Percentiles rank a stretch among this genome's conserved stretches.
Evolutionary conservation across 116 monocot species (phyloP).

Genomic region (Trichopus zeylanicus): DNA sequence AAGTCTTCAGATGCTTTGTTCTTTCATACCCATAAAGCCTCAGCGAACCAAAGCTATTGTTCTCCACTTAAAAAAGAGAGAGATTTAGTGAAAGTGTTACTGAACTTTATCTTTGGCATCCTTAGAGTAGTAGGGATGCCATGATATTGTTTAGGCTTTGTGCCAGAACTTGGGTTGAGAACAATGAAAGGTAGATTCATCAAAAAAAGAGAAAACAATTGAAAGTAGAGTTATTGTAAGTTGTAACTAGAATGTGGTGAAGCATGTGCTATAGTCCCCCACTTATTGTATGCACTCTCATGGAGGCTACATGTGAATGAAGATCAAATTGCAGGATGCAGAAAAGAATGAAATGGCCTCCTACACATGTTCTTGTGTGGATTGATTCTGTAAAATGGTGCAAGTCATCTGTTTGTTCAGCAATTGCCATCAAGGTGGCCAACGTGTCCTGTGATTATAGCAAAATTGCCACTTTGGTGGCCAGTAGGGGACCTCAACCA

Average conservation of each 20-base stretch:
- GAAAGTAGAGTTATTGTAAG: neutral
- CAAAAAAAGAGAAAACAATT: neutral
- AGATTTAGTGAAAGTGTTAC: too few relatives aligned
- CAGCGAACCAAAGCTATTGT: too few relatives aligned
- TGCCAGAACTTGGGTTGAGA: too few relatives aligned
- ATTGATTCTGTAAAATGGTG: neutral
- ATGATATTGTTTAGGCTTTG: too few relatives aligned
- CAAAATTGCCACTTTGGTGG: too few relatives aligned
- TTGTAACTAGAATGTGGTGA: neutral
- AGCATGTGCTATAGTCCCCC: neutral
- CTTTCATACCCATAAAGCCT: neutral
- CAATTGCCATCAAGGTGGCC: too few relatives aligned
- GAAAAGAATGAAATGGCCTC: neutral
- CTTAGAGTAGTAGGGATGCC: too few relatives aligned
- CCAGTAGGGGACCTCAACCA: too few relatives aligned
- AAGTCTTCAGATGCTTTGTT: neutral
- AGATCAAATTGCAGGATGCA: neutral
- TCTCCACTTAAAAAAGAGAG: too few relatives aligned
- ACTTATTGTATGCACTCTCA: neutral
- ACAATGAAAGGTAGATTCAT: neutral
- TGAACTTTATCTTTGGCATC: too few relatives aligned
- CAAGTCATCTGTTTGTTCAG: neutral
- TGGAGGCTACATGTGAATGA: neutral
- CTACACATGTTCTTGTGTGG: neutral
- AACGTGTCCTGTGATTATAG: too few relatives aligned